These are phyloP conservation scores for Fusarium xyrophilum DNA, from an alignment of 2,329 filamentous ascomycete genomes.

Conservation along the genomic window DNA sequence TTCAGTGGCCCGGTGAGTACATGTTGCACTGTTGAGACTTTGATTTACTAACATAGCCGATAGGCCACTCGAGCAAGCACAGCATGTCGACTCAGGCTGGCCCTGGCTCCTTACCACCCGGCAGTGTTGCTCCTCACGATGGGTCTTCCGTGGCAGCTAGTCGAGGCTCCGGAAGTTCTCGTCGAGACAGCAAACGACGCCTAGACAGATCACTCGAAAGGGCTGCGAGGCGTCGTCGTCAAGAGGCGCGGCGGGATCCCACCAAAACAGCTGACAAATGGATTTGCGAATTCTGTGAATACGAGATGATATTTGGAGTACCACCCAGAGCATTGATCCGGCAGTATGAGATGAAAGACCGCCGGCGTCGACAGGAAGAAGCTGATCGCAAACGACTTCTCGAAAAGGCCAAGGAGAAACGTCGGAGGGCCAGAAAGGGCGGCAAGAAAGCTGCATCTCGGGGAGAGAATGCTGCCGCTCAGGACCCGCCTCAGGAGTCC, in stretches of 20 bases:
- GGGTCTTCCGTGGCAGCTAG: conserved; percentile 47
- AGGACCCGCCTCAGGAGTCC: conserved; percentile 36
- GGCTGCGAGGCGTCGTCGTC: conserved; percentile 78
- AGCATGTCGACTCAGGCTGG: conserved; percentile 31
- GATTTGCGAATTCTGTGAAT: conserved; percentile 99
- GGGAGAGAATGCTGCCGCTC: conserved; percentile 37
- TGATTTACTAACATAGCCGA: conserved; percentile 5
- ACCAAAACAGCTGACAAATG: conserved; percentile 77
- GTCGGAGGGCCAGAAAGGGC: conserved; percentile 82
- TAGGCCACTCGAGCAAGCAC: conserved; percentile 39
- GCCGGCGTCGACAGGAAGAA: conserved; percentile 79
- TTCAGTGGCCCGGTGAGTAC: conserved; percentile 72
- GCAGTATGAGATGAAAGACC: conserved; percentile 93
- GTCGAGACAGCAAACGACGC: conserved; percentile 68
- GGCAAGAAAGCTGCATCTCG: conserved; percentile 67
- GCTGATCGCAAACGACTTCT: conserved; percentile 85
- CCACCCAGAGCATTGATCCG: conserved; percentile 85
- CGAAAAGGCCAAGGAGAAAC: conserved; percentile 94
- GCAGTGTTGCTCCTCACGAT: conserved; percentile 42
- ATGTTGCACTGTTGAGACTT: background rate
- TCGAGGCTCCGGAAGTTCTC: conserved; percentile 39
- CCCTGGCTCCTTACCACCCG: conserved; percentile 11
- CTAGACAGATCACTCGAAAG: conserved; percentile 74
- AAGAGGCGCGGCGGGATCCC: conserved; percentile 77
- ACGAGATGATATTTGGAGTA: conserved; percentile 91